Conservation (phyloP, 2,329 filamentous ascomycete genomes). For the Lasiodiplodia theobromae region DNA sequence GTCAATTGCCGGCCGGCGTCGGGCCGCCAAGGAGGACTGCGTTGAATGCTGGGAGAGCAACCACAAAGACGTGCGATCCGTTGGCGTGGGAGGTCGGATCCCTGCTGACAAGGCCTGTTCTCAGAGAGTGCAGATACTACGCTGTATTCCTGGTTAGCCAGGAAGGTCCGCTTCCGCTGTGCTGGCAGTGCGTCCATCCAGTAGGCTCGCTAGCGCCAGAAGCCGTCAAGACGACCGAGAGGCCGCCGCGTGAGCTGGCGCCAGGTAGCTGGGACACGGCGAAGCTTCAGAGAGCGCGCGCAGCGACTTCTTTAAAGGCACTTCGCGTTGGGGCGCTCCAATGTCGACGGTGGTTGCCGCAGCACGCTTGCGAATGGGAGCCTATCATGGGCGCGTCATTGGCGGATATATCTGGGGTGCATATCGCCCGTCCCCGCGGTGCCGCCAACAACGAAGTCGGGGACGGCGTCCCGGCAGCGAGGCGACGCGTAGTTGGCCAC, state of each 20-base stretch:
- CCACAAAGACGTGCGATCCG: not conserved
- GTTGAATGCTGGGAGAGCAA: not conserved
- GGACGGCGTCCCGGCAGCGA: constrained; percentile 4
- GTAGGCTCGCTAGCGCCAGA: not conserved
- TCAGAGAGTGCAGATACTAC: not conserved
- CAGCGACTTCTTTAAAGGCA: not conserved
- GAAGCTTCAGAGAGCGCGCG: not conserved
- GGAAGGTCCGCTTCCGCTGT: not conserved
- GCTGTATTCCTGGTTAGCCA: not conserved
- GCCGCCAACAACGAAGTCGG: constrained; percentile 10
- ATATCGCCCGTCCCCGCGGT: constrained; percentile 11
- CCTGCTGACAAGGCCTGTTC: not conserved
- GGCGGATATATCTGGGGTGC: constrained; percentile 20
- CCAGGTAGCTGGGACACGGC: not conserved
- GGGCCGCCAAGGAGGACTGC: not conserved
- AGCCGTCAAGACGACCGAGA: not conserved
- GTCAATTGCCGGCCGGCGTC: not conserved
- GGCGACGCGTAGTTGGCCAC: not conserved
- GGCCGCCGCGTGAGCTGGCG: not conserved
- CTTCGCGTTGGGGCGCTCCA: not conserved
- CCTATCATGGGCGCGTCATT: not conserved
- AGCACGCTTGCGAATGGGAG: not conserved
- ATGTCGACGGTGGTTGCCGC: constrained; percentile 15
- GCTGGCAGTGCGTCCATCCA: constrained; percentile 17
- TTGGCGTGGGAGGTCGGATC: not conserved